A percentile compares a stretch with the other conserved stretches of the same genome.
Conservation (phyloP, 352 stramenopile species). For the Pythium phragmitis region DNA sequence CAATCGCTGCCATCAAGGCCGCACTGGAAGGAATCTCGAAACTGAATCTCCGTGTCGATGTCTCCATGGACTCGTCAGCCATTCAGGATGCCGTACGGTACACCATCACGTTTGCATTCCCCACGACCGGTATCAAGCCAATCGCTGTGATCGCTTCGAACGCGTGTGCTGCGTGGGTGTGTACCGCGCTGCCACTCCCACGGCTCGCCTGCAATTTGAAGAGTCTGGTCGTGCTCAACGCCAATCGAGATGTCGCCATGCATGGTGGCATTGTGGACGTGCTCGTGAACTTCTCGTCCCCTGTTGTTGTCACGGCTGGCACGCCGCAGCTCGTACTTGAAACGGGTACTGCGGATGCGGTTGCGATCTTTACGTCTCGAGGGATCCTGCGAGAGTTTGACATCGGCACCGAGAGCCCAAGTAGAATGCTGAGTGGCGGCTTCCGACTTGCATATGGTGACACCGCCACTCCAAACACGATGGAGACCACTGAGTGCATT, state of each 20-base stretch:
- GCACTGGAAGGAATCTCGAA: conserved; percentile 43
- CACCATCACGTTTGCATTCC: conserved; percentile 49
- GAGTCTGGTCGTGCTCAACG: conserved; percentile 42
- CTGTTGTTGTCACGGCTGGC: conserved; percentile 35
- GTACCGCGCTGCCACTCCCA: conserved; percentile 14
- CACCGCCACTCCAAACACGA: conserved; percentile 27
- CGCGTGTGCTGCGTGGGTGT: conserved; percentile 42
- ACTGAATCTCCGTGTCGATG: conserved; percentile 38
- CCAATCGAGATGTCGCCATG: conserved; percentile 39
- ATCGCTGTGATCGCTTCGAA: conserved; percentile 30
- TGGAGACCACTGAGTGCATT: conserved; percentile 56
- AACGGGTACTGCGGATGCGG: conserved; percentile 31
- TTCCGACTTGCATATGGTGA: conserved; percentile 68
- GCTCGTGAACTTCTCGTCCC: conserved; percentile 47
- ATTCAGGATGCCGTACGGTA: conserved; percentile 60
- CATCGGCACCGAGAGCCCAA: conserved; percentile 48
- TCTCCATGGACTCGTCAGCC: conserved; percentile 33
- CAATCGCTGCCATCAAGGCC: conserved; percentile 36
- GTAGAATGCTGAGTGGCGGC: conserved; percentile 36
- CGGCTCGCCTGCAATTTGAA: conserved; percentile 33
- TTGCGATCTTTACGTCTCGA: conserved; percentile 43
- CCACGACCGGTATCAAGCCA: conserved; percentile 43
- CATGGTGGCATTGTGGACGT: conserved; percentile 48
- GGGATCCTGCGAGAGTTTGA: conserved; percentile 59
- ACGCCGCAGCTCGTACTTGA: conserved; percentile 41